Percentiles rank a stretch among this genome's conserved stretches.
These are phyloP conservation scores for Candida maesae DNA, from an alignment of 805 yeast genomes.

Conservation along the genomic window DNA sequence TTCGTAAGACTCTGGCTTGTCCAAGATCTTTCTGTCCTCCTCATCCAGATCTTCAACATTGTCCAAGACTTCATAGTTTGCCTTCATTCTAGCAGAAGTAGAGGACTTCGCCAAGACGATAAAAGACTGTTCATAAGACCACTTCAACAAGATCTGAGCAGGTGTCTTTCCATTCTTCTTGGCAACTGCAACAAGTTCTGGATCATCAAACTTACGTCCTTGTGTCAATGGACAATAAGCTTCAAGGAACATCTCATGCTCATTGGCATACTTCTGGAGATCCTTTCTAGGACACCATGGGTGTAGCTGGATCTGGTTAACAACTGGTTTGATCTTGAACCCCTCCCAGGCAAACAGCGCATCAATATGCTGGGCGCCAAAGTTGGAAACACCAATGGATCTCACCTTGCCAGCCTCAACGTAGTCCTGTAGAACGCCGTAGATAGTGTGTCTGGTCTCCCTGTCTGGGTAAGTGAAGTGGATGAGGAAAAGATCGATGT, in stretches of 20 bases:
- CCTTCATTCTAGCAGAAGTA: constrained; percentile 14
- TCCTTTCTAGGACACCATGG: constrained; percentile 30
- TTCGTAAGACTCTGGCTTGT: constrained; percentile 21
- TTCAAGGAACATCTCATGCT: not conserved
- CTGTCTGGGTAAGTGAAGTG: constrained; percentile 58
- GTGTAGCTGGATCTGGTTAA: constrained; percentile 77
- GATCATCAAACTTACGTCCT: constrained; percentile 21
- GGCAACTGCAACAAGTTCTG: constrained; percentile 18
- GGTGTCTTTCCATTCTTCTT: constrained; percentile 19
- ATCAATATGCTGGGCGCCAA: constrained; percentile 52
- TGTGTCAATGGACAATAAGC: constrained; percentile 18
- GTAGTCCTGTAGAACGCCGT: constrained; percentile 40
- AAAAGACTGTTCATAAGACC: constrained; percentile 25
- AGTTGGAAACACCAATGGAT: constrained; percentile 58
- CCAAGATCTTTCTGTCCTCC: constrained; percentile 18
- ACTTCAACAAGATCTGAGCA: constrained; percentile 19
- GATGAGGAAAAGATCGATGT: constrained; percentile 66
- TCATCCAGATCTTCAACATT: constrained; percentile 20
- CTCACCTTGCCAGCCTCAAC: constrained; percentile 56
- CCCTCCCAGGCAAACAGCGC: constrained; percentile 55
- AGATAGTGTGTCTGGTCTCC: constrained; percentile 42
- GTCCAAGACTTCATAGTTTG: constrained; percentile 20
- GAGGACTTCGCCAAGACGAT: constrained; percentile 23
- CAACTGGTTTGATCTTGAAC: constrained; percentile 53
- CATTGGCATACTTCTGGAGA: constrained; percentile 32